Evolutionary conservation across 768 basidiomycete species (phyloP), one percentile per base, ranked within the genome.

Genomic region (Sporobolomyces pararoseus): DNA sequence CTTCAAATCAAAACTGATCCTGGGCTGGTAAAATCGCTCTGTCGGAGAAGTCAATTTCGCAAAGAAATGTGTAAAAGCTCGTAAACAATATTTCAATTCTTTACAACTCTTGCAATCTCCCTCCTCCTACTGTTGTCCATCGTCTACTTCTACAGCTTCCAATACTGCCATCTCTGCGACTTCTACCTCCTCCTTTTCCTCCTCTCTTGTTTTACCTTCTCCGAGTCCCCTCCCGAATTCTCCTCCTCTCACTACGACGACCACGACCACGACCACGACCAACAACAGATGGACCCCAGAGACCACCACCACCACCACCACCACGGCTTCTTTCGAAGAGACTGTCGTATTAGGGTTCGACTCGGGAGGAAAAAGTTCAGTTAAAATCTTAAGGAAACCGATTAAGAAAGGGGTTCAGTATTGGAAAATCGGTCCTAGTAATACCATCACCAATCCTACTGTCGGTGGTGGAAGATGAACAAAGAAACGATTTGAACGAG

Each of bases 1-100:
- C 2, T 37, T 27, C n/a, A n/a, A n/a, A n/a, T n/a, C n/a, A n/a
- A n/a, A n/a, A n/a, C n/a, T n/a, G n/a, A n/a, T n/a, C n/a, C n/a
- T n/a, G n/a, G n/a, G n/a, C n/a, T n/a, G n/a, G n/a, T n/a, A n/a
- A n/a, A n/a, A n/a, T n/a, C n/a, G n/a, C n/a, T n/a, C n/a, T n/a
- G 13, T 29, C n/a, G 5, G 13, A 35, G 14, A 54, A 71, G 70
- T 72, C 62, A 66, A 72, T 27, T 65, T 68, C n/a, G 71, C 66
- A 17, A 72, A 72, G 32, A 64, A 60, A 47, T 55, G 42, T n/a
- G 51, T 68, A 29, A 63, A 44, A 0, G 71, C 61, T 19, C 49
- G 71, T 23, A 67, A 68, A 29, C 12, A 25, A 13, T 35, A 49
- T 21, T 54, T 61, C 44, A 42, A 39, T 23, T 1, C 46, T 25